Evolutionary conservation across 2,329 filamentous ascomycete genomes (phyloP), one percentile per base, ranked within the genome.

Genomic region (Thelonectria blattea): DNA sequence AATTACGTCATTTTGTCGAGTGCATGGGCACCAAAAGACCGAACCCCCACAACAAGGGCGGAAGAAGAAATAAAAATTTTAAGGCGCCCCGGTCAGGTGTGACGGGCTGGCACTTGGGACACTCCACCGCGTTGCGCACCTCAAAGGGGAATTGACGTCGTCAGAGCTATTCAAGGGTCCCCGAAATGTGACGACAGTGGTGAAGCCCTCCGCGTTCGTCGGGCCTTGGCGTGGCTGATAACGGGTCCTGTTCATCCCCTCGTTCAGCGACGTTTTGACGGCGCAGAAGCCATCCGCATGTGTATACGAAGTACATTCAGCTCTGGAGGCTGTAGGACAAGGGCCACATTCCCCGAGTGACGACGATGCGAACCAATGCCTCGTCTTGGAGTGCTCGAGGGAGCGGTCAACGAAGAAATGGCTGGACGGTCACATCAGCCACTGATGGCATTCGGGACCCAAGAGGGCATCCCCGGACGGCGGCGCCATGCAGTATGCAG

Each of bases 361-460:
- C 30, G 5, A n/a, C 37, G 46, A 22, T 46, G 41, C 43, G 65
- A 47, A 49, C 56, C 52, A 48, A 61, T 56, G 37, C 52, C 43
- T 24, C 24, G 50, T 32, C 39, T 32, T 65, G 10, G 32, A 34
- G 34, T 2, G 6, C 34, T 37, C 34, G 56, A 49, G 57, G 55
- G 56, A 59, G 58, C 43, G 55, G 50, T 56, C 58, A 51, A 57
- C 63, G 57, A 51, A n/a, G n/a, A n/a, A n/a, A n/a, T n/a, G n/a
- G n/a, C n/a, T n/a, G 46, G 51, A 34, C 18, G 30, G 41, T 39
- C 30, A 20, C 48, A 20, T 39, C 49, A 47, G 43, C 49, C 49
- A 34, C 49, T 41, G 42, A 58, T 52, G 49, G 45, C 49, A 58
- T 58, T 58, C 56, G 52, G 57, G 32, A 37, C 10, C 22, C 39